Conservation (phyloP, 805 yeast species). For the Gaillardinia entomophila region DNA sequence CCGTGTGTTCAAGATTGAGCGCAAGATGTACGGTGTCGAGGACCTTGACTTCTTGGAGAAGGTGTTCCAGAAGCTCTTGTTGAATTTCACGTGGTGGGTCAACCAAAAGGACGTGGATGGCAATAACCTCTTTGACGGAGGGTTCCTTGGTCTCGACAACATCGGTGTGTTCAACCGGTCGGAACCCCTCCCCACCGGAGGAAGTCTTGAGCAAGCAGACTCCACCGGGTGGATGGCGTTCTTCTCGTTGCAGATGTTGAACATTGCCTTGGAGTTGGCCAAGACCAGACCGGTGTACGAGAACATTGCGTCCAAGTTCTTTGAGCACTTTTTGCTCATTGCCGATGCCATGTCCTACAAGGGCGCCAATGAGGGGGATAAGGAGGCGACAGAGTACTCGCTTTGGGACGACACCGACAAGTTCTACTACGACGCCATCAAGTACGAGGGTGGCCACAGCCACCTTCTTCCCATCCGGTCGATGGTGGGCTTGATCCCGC, state of each 20-base stretch:
- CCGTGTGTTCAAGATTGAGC: conserved; percentile 80
- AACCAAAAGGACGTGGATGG: conserved; percentile 85
- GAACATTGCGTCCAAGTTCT: conserved; percentile 89
- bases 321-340: conserved; percentile 85
- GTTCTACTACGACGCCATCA: conserved; percentile 86
- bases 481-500: conserved; percentile 84
- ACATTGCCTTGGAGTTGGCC: conserved; percentile 86
- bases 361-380: conserved; percentile 34
- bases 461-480: conserved; percentile 81
- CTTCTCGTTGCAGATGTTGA: conserved; percentile 83
- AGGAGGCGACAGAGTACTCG: conserved; percentile 47
- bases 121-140: conserved; percentile 89
- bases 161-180: conserved; percentile 90
- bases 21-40: conserved; percentile 75
- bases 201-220: conserved; percentile 86
- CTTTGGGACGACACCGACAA: conserved; percentile 88
- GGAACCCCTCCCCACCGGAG: conserved; percentile 91
- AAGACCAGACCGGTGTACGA: conserved; percentile 82
- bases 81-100: conserved; percentile 97
- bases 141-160: conserved; percentile 87
- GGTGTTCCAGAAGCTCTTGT: conserved; percentile 84
- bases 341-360: conserved; percentile 89
- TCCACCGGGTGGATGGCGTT: conserved; percentile 98
- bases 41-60: conserved; percentile 82
- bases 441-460: conserved; percentile 65